A percentile compares a stretch with the other conserved stretches of the same genome.
Conservation (phyloP, 441 rosid species). For the Jatropha podagrica region DNA sequence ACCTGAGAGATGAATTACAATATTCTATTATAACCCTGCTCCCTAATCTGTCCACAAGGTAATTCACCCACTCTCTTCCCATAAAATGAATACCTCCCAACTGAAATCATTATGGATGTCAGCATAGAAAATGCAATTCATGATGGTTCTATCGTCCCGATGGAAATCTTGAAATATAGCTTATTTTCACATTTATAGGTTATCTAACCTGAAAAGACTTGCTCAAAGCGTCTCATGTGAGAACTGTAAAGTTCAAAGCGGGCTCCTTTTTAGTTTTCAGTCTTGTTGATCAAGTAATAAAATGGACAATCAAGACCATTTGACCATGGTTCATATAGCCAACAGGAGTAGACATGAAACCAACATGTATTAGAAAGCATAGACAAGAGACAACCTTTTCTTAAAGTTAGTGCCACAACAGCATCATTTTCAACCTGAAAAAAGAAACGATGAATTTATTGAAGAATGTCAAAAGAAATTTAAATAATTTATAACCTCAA, state of each 20-base stretch:
- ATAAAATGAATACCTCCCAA: background rate
- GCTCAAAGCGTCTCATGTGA: background rate
- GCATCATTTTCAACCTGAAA: conserved; percentile 97
- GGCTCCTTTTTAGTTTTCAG: background rate
- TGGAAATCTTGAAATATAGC: background rate
- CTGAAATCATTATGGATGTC: background rate
- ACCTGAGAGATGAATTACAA: background rate
- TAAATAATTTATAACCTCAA: background rate
- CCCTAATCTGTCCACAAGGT: background rate
- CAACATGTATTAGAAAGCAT: conserved; percentile 3
- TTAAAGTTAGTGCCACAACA: conserved; percentile 80
- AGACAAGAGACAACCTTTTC: conserved; percentile 57
- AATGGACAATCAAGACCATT: background rate
- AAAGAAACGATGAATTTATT: conserved; percentile 21
- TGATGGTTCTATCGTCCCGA: background rate
- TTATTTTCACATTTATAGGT: background rate
- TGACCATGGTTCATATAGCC: too few species aligned
- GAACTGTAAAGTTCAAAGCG: background rate
- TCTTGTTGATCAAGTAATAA: background rate
- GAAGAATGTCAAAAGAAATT: background rate
- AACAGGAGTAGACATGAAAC: background rate
- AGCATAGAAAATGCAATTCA: background rate
- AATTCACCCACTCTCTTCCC: background rate
- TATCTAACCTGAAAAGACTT: background rate
- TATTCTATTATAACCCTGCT: too few species aligned